Evolutionary conservation across 305 asterid genomes (phyloP).

Genomic region (Coffea humblotiana): DNA sequence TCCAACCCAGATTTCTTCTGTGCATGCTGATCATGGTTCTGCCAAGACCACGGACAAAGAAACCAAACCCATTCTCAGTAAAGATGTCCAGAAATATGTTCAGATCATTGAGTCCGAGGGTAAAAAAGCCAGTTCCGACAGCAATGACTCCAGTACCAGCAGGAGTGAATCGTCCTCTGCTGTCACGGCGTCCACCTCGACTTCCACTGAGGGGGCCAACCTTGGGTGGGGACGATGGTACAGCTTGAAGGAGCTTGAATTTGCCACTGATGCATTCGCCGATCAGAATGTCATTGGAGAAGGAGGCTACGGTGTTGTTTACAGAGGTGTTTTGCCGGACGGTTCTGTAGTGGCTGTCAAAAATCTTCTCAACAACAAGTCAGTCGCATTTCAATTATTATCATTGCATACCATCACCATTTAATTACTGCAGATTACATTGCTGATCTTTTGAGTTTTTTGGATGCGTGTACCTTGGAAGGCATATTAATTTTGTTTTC

Average conservation of each 20-base stretch:
- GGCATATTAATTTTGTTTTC: not conserved
- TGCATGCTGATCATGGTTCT: conserved; percentile 14
- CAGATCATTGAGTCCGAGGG: conserved; percentile 37
- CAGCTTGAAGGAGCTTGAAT: conserved; percentile 67
- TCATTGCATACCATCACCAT: not conserved
- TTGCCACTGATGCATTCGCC: conserved; percentile 64
- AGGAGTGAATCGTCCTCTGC: conserved; percentile 62
- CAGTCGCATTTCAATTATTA: conserved; percentile 11
- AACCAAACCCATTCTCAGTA: conserved; percentile 39
- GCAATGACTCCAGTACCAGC: conserved; percentile 63
- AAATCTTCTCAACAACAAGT: conserved; percentile 82
- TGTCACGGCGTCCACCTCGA: conserved; percentile 48
- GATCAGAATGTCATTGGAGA: conserved; percentile 75
- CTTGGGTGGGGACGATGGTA: conserved; percentile 89
- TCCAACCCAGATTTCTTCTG: conserved; percentile 24
- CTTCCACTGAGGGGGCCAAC: conserved; percentile 38
- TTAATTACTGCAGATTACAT: not conserved
- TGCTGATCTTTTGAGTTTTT: not conserved
- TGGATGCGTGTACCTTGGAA: not conserved
- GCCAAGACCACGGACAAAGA: conserved; percentile 23
- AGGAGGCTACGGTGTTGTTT: conserved; percentile 90
- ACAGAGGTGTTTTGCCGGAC: conserved; percentile 65
- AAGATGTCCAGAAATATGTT: conserved; percentile 28
- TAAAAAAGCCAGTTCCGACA: conserved; percentile 60
- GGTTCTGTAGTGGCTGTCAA: conserved; percentile 77